A percentile compares a stretch with the other conserved stretches of the same genome.
Evolutionary conservation across 257 asterid genomes (phyloP).

Genomic region (Lavandula angustifolia): DNA sequence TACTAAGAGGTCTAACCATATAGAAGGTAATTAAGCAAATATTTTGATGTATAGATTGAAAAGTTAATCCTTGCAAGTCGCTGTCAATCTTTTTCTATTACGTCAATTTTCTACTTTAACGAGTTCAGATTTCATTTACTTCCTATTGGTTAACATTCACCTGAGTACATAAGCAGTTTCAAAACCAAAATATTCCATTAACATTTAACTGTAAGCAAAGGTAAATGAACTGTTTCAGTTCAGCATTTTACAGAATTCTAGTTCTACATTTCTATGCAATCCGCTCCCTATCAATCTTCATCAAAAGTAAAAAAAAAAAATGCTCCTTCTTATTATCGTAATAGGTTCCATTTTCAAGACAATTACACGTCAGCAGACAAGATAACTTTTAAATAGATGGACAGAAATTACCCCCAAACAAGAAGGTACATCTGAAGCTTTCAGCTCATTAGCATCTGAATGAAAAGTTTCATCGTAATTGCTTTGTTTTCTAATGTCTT

Average conservation of each 20-base stretch:
- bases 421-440: constrained; percentile 31
- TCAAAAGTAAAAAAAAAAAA: neutral
- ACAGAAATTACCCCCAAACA: constrained; percentile 46
- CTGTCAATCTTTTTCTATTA: constrained; percentile 19
- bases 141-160: constrained; percentile 5
- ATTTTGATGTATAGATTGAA: constrained; percentile 19
- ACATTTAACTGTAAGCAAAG: neutral
- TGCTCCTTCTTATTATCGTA: neutral
- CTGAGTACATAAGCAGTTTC: constrained; percentile 11
- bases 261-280: constrained; percentile 4
- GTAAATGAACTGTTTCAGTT: constrained; percentile 12
- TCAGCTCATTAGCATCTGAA: constrained; percentile 41
- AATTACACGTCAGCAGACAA: constrained; percentile 13
- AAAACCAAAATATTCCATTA: constrained; percentile 1
- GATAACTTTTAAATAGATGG: constrained; percentile 7
- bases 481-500: constrained; percentile 32
- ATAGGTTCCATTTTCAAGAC: constrained; percentile 12
- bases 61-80: constrained; percentile 7
- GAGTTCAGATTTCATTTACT: constrained; percentile 7
- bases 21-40: neutral
- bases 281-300: constrained; percentile 9
- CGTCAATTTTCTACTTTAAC: neutral
- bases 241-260: constrained; percentile 15
- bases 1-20: constrained; percentile 1
- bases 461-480: constrained; percentile 37